These are phyloP conservation scores for Fraxinus angustifolia DNA, from an alignment of 305 asterid genomes.

Conservation along the genomic window DNA sequence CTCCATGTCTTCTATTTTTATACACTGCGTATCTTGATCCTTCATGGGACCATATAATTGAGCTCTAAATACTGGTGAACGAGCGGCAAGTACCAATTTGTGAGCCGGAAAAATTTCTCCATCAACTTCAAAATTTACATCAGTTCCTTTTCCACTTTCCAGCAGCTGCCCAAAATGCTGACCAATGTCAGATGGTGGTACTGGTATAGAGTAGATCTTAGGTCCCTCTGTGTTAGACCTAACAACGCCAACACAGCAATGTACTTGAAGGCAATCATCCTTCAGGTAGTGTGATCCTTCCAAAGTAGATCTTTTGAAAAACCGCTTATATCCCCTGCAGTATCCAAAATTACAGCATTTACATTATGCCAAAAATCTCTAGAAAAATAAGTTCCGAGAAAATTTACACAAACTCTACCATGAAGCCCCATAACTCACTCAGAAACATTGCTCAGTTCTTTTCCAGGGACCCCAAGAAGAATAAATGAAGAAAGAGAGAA, in stretches of 20 bases:
- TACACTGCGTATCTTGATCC: constrained; percentile 66
- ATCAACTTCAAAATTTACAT: constrained; percentile 68
- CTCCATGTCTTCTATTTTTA: constrained; percentile 76
- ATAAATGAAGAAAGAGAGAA: neutral
- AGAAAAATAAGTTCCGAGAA: neutral
- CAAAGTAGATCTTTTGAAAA: constrained; percentile 66
- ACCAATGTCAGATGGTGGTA: constrained; percentile 81
- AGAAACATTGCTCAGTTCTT: neutral
- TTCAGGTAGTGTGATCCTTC: constrained; percentile 82
- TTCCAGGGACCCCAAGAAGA: neutral
- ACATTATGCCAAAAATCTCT: neutral
- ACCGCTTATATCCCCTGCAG: constrained; percentile 92
- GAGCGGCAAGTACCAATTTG: constrained; percentile 90
- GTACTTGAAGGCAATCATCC: constrained; percentile 84
- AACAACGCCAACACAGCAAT: constrained; percentile 91
- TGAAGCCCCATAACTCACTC: neutral
- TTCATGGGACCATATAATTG: constrained; percentile 96
- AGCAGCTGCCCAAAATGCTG: constrained; percentile 82
- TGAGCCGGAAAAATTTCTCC: constrained; percentile 78
- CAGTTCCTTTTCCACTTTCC: constrained; percentile 72
- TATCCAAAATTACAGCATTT: neutral
- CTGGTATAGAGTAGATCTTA: constrained; percentile 67
- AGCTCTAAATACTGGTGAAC: constrained; percentile 94
- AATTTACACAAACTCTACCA: neutral
- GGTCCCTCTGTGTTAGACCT: constrained; percentile 81